phyloP scores from a whole-genome alignment of 2,329 filamentous ascomycete species.

The Monosporascus cannonballus region DNA sequence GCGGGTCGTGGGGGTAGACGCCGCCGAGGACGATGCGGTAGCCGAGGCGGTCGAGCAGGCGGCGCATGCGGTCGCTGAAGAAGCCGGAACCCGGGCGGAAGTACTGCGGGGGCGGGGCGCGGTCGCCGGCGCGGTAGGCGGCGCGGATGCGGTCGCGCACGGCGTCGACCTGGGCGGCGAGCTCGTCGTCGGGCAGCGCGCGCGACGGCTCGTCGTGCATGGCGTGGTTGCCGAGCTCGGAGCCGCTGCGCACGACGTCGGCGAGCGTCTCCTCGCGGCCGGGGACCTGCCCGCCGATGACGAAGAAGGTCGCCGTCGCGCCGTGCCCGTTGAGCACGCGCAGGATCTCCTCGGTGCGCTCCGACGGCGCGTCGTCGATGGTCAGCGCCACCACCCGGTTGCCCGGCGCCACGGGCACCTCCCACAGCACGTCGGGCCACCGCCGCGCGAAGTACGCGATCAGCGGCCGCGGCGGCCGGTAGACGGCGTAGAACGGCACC shows the following conservation, averaged over 20 bases:
- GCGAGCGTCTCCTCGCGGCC: constrained; percentile 49
- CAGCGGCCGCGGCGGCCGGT: constrained; percentile 70
- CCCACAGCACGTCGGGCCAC: constrained; percentile 77
- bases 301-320: constrained; percentile 78
- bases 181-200: constrained; percentile 49
- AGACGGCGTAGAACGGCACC: constrained; percentile 59
- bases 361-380: constrained; percentile 79
- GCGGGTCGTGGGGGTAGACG: constrained; percentile 89
- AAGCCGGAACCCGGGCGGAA: constrained; percentile 83
- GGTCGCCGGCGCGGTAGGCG: constrained; percentile 28
- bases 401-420: constrained; percentile 40
- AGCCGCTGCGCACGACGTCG: constrained; percentile 52
- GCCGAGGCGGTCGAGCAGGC: constrained; percentile 51
- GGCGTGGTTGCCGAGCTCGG: constrained; percentile 81
- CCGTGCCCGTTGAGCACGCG: constrained; percentile 57
- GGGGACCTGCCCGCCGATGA: constrained; percentile 72
- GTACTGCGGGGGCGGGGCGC: constrained; percentile 46
- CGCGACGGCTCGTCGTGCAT: constrained; percentile 79
- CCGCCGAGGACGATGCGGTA: constrained; percentile 74
- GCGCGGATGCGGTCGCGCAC: constrained; percentile 44
- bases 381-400: constrained; percentile 72
- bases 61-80: constrained; percentile 67
- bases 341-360: constrained; percentile 65
- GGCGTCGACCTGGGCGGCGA: constrained; percentile 55
- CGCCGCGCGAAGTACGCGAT: constrained; percentile 64